Base-by-base conservation (phyloP, 2,329 filamentous ascomycete genomes). In the Fusarium sp. region DNA sequence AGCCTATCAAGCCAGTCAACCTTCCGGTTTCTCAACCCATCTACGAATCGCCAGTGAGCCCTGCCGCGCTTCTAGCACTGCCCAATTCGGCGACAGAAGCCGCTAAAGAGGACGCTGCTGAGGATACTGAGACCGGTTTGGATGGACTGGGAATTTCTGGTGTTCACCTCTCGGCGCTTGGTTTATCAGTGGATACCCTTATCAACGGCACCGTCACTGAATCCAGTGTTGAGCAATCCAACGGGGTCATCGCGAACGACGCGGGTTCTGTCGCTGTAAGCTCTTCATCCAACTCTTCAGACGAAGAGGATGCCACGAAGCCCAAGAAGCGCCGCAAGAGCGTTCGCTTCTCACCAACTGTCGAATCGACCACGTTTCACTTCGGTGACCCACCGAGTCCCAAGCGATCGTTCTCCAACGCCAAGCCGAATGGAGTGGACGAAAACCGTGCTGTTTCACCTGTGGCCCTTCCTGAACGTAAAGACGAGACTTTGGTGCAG, bases 281-380 rank as follows among this genome's bases (percentile, higher is more conserved):
- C 2, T 70, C 68, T 28, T 72, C 68, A 3, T 68, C 67, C 33
- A 72, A 73, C 30, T 72, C 68, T 2, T 68, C 67, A 33, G 73
- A 73, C 45, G 56, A 56, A 4, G 51, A 53, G n/a, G 74, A 74
- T 17, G 54, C 39, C 8, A 48, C 54, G 3, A 73, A 71, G 28
- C 41, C 65, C 0, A 41, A 74, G 8, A 85, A 83, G 71, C 80
- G 82, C 35, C 79, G 79, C 40, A 93, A 92, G 79, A 90, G 86
- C 55, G 91, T 93, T 3, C 86, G 89, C 10, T 93, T 93, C 72
- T 91, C 90, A 5, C 86, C 90, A 1, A 85, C 83, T 15, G 87
- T 92, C 2, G 86, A 90, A 72, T 88, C 89, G 10, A 86, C 88
- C 3, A 89, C 89, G 1, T 89, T 89, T 64, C 74, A 83, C 44